Base-by-base conservation (phyloP, 495 filamentous ascomycete species). In the Cercophora sp. region DNA sequence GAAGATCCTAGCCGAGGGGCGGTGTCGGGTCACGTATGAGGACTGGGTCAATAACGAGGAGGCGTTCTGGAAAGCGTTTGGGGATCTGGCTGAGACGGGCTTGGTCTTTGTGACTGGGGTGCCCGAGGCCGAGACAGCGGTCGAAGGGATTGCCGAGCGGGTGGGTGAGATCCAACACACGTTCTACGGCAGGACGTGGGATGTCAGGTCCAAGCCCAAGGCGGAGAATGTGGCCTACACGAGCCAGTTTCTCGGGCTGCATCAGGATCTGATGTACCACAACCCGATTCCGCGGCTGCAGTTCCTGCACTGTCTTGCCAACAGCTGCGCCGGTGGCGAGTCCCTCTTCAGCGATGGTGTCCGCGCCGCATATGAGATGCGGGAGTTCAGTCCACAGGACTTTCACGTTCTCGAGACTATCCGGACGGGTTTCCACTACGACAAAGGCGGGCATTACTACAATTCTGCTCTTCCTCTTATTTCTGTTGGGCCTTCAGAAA, bases 141-240 rank as follows among this genome's bases (percentile, higher is more conserved):
- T 95, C 6, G 76, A 80, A 51, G 69, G 72, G 32, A 81, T 97
- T 37, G 87, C 82, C 2, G 71, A 70, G 6, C 76, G 83, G 25
- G 87, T 96, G 49, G 91, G 91, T 0, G 76, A 77, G 0, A 59
- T 96, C 9, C 83, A 88, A 47, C 81, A 87, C 56, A 87, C 89
- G 13, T 93, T 97, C 64, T 96, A 96, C 69, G 92, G 92, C 26
- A 66, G 69, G 36, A 96, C 89, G 1, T 96, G 89, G 87, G 88
- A 96, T 68, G 91, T 97, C 22, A 81, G 77, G 47, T 84, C 77
- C 8, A 83, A 90, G 26, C 82, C 86, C 2, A 56, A 84, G 37
- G 87, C 90, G 34, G 89, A 88, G 64, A 97, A 97, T 59, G 84
- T 97, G 6, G 92, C 92, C 11, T 96, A 97, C 70, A 96, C 91